These are phyloP conservation scores for Suillus americanus DNA, from an alignment of 768 basidiomycete species.

Conservation along the genomic window DNA sequence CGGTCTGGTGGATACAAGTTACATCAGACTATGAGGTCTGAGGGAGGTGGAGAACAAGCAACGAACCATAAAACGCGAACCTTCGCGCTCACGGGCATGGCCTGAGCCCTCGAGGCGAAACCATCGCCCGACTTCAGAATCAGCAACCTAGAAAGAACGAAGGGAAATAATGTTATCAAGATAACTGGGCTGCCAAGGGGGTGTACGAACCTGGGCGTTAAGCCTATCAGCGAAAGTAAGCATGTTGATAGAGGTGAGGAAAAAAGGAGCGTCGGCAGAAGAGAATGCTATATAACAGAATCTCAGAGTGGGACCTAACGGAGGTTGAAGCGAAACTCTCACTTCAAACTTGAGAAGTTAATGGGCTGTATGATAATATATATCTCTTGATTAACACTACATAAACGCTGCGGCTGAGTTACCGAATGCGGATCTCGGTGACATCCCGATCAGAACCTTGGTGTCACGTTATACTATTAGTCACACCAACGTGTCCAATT, in stretches of 20 bases:
- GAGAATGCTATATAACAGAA: conserved; percentile 21
- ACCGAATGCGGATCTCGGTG: background rate
- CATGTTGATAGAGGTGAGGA: conserved; percentile 26
- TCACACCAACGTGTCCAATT: background rate
- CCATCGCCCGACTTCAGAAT: conserved; percentile 54
- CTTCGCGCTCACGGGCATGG: conserved; percentile 57
- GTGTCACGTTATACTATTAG: background rate
- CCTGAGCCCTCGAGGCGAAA: conserved; percentile 76
- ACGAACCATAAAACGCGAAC: conserved; percentile 58
- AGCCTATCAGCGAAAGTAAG: conserved; percentile 41
- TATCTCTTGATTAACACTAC: background rate
- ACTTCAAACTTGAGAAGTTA: background rate
- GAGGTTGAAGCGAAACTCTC: background rate
- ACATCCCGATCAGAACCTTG: background rate
- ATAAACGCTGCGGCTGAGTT: background rate
- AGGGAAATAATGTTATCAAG: background rate
- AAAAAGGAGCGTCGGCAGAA: conserved; percentile 17
- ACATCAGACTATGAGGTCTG: conserved; percentile 10
- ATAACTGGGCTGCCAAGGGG: background rate
- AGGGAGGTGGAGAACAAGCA: conserved; percentile 13
- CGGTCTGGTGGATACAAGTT: conserved; percentile 47
- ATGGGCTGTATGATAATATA: background rate
- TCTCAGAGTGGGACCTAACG: background rate
- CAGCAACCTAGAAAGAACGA: conserved; percentile 34
- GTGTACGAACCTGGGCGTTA: conserved; percentile 37